Evolutionary conservation across 78 protist species (phyloP).

Genomic region (Creolimax fragrantissima): DNA sequence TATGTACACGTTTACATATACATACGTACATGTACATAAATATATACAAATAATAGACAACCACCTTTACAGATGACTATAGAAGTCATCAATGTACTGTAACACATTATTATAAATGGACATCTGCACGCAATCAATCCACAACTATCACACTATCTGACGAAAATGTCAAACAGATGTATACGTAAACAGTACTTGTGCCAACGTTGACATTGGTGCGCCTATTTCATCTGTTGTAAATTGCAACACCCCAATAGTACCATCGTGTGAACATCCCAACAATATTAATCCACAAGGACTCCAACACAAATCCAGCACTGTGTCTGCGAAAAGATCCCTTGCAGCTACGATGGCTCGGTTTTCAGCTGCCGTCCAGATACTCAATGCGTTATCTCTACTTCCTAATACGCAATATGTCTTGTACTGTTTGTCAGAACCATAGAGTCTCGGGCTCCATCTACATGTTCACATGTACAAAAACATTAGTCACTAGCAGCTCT

Average conservation of each 20-base stretch:
- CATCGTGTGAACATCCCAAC: not conserved
- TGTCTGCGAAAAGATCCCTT: not conserved
- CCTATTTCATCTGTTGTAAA: not conserved
- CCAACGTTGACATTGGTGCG: not conserved
- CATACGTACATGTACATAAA: not conserved
- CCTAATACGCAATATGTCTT: not conserved
- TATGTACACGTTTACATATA: not conserved
- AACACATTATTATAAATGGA: no score
- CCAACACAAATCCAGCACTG: not conserved
- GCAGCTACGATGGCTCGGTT: not conserved
- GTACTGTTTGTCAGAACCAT: not conserved
- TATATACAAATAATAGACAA: not conserved
- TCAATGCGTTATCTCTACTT: not conserved
- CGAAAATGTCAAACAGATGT: not conserved
- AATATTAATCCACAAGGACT: not conserved
- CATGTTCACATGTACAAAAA: no score
- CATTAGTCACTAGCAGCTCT: no score
- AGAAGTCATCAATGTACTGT: no score
- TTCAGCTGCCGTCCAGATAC: not conserved
- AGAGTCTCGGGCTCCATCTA: not conserved
- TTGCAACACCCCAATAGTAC: not conserved
- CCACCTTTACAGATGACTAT: no score
- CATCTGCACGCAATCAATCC: no score
- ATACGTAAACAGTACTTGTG: not conserved
- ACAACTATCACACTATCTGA: not conserved